Base-by-base conservation (phyloP, 495 filamentous ascomycete species). In the Hypoxylon cercidicola region DNA sequence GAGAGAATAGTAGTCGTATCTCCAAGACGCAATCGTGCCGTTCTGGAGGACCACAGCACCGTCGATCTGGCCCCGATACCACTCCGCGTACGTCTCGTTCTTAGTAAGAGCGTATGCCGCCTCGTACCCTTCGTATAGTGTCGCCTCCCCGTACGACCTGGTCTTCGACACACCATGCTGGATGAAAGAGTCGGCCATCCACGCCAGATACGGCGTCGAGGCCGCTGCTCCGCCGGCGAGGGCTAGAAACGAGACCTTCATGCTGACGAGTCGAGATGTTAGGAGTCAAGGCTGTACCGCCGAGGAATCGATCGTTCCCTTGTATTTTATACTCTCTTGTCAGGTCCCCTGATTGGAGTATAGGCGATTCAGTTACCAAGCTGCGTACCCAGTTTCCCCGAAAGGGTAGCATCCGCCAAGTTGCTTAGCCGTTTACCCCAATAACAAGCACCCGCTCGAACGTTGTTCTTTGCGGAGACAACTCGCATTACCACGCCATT, bases 111-210 rank as follows among this genome's bases (percentile, higher is more conserved):
- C 66, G 52, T 74, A 74, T 8, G 77, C 74, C 16, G 78, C 72
- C 28, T 79, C 70, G 30, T 80, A 68, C 9, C 72, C 74, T 3
- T 72, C 70, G 49, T 79, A 78, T 8, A 81, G 58, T 10, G 74
- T 75, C 5, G 69, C 78, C 57, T 80, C 73, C 4, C 72, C 72
- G 48, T 81, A 81, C 35, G 50, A 66, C 5, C 70, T 63, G 1
- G 72, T 72, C 9, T 64, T 47, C 16, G 75, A 64, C 19, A 84
- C 79, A 28, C 77, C 76, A 28, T 77, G 75, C 23, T 68, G 55
- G 51, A 85, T 84, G 60, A 82, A 74, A 47, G 79, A 82, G 62
- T 84, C 77, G 34, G 80, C 77, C 65, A 79, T 77, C 71, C 77
- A 77, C 18, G 70, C 68, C 1, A 79, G 79, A 54, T 82, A 82